Evolutionary conservation across 129 eudicot genomes (phyloP), one percentile per base, ranked within the genome.

Genomic region (Saussurea involucrata): DNA sequence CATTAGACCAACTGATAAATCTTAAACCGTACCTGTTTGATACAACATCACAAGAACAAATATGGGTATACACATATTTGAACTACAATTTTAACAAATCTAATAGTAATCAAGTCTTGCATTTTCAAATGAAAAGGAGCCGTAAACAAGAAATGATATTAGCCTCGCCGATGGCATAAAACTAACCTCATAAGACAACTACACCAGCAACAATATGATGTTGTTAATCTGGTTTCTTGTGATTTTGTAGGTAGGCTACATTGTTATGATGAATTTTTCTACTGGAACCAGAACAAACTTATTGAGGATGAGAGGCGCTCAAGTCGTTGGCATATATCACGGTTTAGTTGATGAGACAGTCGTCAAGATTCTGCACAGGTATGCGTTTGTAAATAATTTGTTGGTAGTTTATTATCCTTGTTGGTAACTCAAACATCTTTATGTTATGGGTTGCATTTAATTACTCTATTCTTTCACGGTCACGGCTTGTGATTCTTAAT

Each of bases 251-350:
- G 97, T 89, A 2, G 99, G 99, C 42, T 95, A 95, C 82, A 92
- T 95, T 74, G 91, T 95, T 73, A 89, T 95, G 97, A 89, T 63
- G 73, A 92, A 92, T 79, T 88, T 82, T 66, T 75, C 93, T 8
- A 85, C 92, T 44, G 96, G 99, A 78, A 66, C 68, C 70, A 86
- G 97, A 81, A 83, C 83, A 42, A 78, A 88, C 46, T 72, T 92
- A 63, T 77, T 92, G 85, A 91, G 99, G 80, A 89, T 95, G 82
- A 89, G 80, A 78, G 80, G 63, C 75, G 96, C 99, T 75, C 83
- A 86, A 31, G 93, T 92, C 28, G 99, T 89, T 66, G 99, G 97
- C 58, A 89, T 92, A 73, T 89, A 88, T 82, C 97, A 95, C 73
- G 88, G 87, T 76, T 79, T 95, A 65, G 86, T 95, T 75, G 94